Conservation (phyloP, 1,284 basidiomycete species). For the Dichomitus squalens region DNA sequence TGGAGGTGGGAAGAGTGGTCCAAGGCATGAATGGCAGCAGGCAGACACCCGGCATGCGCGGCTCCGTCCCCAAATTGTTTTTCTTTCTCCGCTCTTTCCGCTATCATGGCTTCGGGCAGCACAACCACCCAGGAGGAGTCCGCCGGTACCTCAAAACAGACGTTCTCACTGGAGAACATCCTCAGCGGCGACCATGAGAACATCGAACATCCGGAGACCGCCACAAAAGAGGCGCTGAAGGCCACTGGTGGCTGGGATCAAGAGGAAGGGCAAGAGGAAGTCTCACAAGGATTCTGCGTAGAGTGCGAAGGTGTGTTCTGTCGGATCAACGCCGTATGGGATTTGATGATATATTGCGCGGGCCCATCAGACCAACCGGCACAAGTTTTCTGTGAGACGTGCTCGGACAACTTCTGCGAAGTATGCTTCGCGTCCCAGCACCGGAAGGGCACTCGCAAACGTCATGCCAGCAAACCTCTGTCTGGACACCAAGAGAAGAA, state of each 20-base stretch:
- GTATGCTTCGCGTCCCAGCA: conserved; percentile 84
- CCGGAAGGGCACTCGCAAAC: conserved; percentile 74
- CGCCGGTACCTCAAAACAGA: conserved; percentile 8
- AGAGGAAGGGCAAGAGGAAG: conserved; percentile 49
- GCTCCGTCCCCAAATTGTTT: conserved; percentile 12
- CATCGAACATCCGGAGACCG: conserved; percentile 51
- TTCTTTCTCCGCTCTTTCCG: conserved; percentile 3
- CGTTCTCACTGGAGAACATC: conserved; percentile 68
- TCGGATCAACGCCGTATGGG: background rate
- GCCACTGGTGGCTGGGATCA: conserved; percentile 65
- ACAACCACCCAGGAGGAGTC: conserved; percentile 9
- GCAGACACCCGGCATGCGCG: conserved; percentile 6
- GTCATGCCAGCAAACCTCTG: conserved; percentile 59
- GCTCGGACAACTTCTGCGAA: conserved; percentile 74
- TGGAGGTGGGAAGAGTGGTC: background rate
- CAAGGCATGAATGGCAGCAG: too few species aligned
- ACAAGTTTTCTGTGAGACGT: conserved; percentile 68
- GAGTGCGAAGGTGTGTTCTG: conserved; percentile 75
- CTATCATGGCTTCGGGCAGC: conserved; percentile 21
- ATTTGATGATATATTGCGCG: background rate
- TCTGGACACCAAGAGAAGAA: conserved; percentile 27
- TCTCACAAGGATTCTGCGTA: conserved; percentile 69
- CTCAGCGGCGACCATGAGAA: conserved; percentile 60
- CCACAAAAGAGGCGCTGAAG: conserved; percentile 34
- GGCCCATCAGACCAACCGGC: conserved; percentile 71